phyloP scores from a whole-genome alignment of 345 rosid species.

The Sonneratia caseolaris region DNA sequence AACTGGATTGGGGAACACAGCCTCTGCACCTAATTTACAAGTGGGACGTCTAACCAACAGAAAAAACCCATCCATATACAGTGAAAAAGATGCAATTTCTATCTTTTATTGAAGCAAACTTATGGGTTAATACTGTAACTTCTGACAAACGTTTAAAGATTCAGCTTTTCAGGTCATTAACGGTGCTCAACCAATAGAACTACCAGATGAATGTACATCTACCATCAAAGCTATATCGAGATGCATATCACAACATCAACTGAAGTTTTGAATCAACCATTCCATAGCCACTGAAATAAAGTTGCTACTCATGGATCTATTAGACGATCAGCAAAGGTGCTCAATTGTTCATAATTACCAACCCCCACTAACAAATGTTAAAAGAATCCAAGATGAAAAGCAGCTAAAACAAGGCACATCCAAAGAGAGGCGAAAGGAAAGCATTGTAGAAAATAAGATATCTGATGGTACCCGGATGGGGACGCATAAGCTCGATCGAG shows the following conservation, averaged over 20 bases:
- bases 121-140: background rate
- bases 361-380: background rate
- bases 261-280: background rate
- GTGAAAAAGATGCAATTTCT: background rate
- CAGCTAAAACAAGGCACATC: background rate
- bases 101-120: background rate
- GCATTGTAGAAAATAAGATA: background rate
- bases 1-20: background rate
- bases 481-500: background rate
- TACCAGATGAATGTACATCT: background rate
- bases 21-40: background rate
- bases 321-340: background rate
- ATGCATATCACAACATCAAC: background rate
- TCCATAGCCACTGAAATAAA: background rate
- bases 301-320: background rate
- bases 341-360: background rate
- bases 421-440: background rate
- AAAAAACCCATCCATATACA: background rate
- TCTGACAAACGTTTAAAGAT: background rate
- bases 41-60: background rate
- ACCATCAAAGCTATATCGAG: background rate
- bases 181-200: background rate
- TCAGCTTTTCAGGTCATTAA: background rate
- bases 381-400: background rate
- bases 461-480: background rate